phyloP scores from a whole-genome alignment of 805 yeast genomes.

The Ascoidea asiatica region DNA sequence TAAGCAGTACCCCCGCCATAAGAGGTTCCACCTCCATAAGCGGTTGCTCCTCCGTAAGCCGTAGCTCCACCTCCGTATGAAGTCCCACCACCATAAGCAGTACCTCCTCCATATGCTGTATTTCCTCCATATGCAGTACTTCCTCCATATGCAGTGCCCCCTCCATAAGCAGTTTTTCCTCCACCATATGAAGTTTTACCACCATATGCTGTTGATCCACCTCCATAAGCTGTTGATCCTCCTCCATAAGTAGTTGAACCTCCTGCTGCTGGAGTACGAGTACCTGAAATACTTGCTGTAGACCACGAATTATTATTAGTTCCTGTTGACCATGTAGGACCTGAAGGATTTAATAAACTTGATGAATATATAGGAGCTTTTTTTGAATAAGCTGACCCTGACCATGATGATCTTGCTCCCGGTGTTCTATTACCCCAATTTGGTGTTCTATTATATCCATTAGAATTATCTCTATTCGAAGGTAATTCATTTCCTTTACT shows the following conservation, averaged over 20 bases:
- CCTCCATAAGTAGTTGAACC: constrained; percentile 10
- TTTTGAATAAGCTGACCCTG: constrained; percentile 11
- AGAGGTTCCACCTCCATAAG: constrained; percentile 31
- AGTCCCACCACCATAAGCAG: constrained; percentile 11
- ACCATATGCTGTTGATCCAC: constrained; percentile 20
- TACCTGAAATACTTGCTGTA: constrained; percentile 3
- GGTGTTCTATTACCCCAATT: too few species aligned
- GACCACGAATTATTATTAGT: not conserved
- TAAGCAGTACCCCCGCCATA: constrained; percentile 37
- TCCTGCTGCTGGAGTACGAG: constrained; percentile 14
- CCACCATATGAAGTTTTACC: constrained; percentile 21
- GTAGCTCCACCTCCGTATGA: constrained; percentile 14
- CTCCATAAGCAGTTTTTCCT: constrained; percentile 17
- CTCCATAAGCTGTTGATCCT: constrained; percentile 17
- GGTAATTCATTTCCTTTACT: constrained; percentile 13
- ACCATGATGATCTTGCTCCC: constrained; percentile 23
- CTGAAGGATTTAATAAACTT: constrained; percentile 21
- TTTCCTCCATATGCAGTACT: constrained; percentile 13
- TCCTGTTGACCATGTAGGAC: constrained; percentile 15
- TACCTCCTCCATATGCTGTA: constrained; percentile 11
- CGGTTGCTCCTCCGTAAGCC: constrained; percentile 23
- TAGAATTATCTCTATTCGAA: constrained; percentile 14
- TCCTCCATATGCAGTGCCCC: constrained; percentile 24
- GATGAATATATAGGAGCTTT: constrained; percentile 13
- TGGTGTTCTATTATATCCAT: constrained; percentile 3